Evolutionary conservation across 768 basidiomycete genomes (phyloP).

Genomic region (Serendipita vermifera): DNA sequence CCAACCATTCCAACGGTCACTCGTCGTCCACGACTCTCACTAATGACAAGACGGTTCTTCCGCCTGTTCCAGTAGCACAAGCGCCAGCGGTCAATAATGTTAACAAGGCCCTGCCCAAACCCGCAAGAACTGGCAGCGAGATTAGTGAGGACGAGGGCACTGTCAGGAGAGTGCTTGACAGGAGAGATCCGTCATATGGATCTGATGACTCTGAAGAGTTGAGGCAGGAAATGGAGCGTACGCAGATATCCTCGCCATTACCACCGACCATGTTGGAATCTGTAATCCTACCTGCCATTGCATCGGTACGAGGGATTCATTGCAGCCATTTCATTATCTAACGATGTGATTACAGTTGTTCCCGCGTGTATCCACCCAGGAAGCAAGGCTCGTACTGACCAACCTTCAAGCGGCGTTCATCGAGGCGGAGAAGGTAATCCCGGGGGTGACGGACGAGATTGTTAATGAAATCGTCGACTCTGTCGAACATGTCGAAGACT

Average conservation of each 20-base stretch:
- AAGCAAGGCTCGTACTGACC: slow-evolving; percentile 74
- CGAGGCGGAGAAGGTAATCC: slow-evolving; percentile 89
- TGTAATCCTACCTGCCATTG: slow-evolving; percentile 90
- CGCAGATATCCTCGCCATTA: neutral
- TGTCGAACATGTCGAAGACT: slow-evolving; percentile 83
- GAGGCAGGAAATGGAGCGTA: slow-evolving; percentile 18
- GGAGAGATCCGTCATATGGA: neutral
- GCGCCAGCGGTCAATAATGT: neutral
- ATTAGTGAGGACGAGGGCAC: slow-evolving; percentile 5
- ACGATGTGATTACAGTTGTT: slow-evolving; percentile 46
- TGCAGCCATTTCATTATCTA: neutral
- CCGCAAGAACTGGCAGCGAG: neutral
- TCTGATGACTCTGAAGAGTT: slow-evolving; percentile 14
- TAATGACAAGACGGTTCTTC: slow-evolving; percentile 1
- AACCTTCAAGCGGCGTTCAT: slow-evolving; percentile 84
- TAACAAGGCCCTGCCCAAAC: slow-evolving; percentile 5
- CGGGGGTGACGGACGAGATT: slow-evolving; percentile 84
- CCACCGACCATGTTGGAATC: slow-evolving; percentile 84
- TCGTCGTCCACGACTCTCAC: slow-evolving; percentile 9
- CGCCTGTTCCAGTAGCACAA: neutral
- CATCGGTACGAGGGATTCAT: slow-evolving; percentile 57
- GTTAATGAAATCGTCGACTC: slow-evolving; percentile 91
- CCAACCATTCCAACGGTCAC: slow-evolving; percentile 9
- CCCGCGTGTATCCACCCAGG: slow-evolving; percentile 83
- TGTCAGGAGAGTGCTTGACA: neutral